Conservation (phyloP, 148 eudicot species). For the Arctostaphylos glauca region DNA sequence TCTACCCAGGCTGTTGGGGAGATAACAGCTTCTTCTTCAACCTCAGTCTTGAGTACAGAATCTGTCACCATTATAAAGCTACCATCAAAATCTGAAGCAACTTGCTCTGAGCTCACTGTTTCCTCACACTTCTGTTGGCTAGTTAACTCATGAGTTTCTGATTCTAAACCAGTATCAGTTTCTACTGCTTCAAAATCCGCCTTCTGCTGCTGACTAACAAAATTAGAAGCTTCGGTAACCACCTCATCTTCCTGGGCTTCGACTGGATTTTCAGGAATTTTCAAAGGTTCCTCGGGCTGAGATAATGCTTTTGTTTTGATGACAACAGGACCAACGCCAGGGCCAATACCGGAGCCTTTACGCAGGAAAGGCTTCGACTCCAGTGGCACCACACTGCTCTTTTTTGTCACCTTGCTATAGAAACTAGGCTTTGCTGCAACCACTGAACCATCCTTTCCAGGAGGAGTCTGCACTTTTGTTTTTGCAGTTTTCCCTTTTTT, state of each 20-base stretch:
- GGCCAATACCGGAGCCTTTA: constrained; percentile 52
- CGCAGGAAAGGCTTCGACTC: constrained; percentile 77
- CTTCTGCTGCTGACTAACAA: constrained; percentile 26
- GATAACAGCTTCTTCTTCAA: constrained; percentile 58
- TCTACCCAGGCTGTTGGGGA: constrained; percentile 93
- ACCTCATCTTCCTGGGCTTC: constrained; percentile 32
- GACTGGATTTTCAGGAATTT: constrained; percentile 31
- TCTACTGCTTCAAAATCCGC: constrained; percentile 24
- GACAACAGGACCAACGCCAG: constrained; percentile 35
- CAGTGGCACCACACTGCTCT: constrained; percentile 90
- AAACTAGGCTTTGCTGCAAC: constrained; percentile 55
- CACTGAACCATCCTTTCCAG: constrained; percentile 42
- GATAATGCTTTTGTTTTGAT: constrained; percentile 41
- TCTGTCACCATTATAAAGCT: constrained; percentile 21
- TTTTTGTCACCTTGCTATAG: constrained; percentile 73
- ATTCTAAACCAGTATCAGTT: constrained; percentile 24
- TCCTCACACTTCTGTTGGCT: constrained; percentile 27
- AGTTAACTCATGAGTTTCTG: constrained; percentile 25
- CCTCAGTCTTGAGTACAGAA: constrained; percentile 34
- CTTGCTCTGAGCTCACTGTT: constrained; percentile 24
- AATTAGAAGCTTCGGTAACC: constrained; percentile 31
- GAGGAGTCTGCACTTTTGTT: constrained; percentile 34
- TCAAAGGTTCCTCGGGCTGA: constrained; percentile 36
- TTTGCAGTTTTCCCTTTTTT: constrained; percentile 46
- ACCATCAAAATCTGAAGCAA: constrained; percentile 28